Conservation (phyloP, 768 basidiomycete species). For the Galerina marginata region DNA sequence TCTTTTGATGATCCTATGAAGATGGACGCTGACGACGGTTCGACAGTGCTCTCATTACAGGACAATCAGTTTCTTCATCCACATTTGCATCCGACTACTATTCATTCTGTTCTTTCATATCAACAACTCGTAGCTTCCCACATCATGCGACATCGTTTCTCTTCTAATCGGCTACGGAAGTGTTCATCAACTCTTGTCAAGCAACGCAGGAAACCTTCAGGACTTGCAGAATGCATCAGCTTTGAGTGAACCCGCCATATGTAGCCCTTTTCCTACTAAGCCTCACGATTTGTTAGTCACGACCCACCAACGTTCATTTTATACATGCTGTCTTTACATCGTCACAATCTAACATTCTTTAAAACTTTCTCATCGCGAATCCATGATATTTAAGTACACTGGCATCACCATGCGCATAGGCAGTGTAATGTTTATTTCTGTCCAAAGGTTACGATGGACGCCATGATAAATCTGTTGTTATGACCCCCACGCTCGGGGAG, state of each 20-base stretch:
- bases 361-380: too few relatives aligned
- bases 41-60: not conserved
- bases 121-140: slow-evolving; percentile 19
- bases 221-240: not conserved
- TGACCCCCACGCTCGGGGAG: too few relatives aligned
- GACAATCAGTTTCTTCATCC: slow-evolving; percentile 3
- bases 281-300: not conserved
- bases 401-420: too few relatives aligned
- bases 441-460: too few relatives aligned
- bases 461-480: too few relatives aligned
- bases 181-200: not conserved
- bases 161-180: slow-evolving; percentile 16
- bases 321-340: slow-evolving; percentile 3
- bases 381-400: too few relatives aligned
- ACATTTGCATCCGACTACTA: slow-evolving; percentile 11
- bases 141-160: slow-evolving; percentile 7
- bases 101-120: slow-evolving; percentile 12
- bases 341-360: too few relatives aligned
- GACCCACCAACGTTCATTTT: not conserved
- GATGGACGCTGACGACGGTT: not conserved
- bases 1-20: not conserved
- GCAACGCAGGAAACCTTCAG: not conserved
- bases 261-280: not conserved
- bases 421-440: too few relatives aligned
- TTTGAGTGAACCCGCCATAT: not conserved